These are phyloP conservation scores for Detonula confervacea DNA, from an alignment of 352 stramenopile species.

Conservation along the genomic window DNA sequence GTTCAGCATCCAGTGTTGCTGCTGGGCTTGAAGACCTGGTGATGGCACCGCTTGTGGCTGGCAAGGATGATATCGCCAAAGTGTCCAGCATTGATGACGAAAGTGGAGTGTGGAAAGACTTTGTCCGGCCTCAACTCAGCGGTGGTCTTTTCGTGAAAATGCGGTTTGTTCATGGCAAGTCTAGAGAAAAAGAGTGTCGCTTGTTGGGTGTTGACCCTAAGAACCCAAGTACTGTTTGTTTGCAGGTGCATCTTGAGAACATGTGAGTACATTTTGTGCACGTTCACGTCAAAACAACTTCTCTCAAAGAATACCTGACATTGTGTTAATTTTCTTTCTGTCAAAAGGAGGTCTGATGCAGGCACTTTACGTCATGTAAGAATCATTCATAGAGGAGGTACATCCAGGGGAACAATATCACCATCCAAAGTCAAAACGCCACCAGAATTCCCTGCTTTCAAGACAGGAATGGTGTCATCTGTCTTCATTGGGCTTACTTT, in stretches of 20 bases:
- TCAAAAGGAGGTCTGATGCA: slow-evolving; percentile 42
- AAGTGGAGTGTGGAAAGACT: slow-evolving; percentile 67
- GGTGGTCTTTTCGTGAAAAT: slow-evolving; percentile 67
- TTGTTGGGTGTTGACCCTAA: slow-evolving; percentile 61
- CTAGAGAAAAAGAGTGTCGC: slow-evolving; percentile 52
- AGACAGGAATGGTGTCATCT: slow-evolving; percentile 48
- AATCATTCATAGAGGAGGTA: slow-evolving; percentile 52
- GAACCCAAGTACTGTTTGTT: slow-evolving; percentile 59
- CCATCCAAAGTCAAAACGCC: slow-evolving; percentile 47
- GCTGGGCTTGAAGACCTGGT: slow-evolving; percentile 76
- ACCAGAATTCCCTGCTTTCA: slow-evolving; percentile 72
- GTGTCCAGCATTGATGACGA: slow-evolving; percentile 61
- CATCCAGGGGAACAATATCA: slow-evolving; percentile 43
- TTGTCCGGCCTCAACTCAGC: slow-evolving; percentile 72
- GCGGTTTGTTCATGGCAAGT: slow-evolving; percentile 65
- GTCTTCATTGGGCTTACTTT: slow-evolving; percentile 70
- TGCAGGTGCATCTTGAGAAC: slow-evolving; percentile 69
- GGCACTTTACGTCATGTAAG: slow-evolving; percentile 59
- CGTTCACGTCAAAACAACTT: background rate
- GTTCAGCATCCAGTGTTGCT: slow-evolving; percentile 45
- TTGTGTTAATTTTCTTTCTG: background rate
- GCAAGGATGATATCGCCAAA: slow-evolving; percentile 38
- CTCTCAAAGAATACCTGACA: background rate
- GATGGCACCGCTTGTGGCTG: slow-evolving; percentile 65
- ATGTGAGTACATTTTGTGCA: slow-evolving; percentile 37